These are phyloP conservation scores for Pulicaria dysenterica DNA, from an alignment of 129 eudicot species.

Conservation along the genomic window DNA sequence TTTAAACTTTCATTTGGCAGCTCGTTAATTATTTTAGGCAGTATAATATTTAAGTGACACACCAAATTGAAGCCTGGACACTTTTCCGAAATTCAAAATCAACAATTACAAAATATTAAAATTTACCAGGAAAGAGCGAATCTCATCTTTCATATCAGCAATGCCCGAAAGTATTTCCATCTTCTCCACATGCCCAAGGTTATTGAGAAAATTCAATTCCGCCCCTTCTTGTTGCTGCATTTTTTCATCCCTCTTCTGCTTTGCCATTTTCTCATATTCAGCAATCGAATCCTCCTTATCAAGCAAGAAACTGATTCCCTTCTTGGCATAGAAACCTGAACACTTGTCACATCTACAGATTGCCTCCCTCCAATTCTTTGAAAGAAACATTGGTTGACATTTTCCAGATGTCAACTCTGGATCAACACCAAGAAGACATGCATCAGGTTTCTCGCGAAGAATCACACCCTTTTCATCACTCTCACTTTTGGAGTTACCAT, in stretches of 20 bases:
- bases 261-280: slow-evolving; percentile 81
- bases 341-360: slow-evolving; percentile 79
- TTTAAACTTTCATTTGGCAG: background rate
- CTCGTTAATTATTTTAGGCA: background rate
- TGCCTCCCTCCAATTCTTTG: slow-evolving; percentile 77
- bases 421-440: slow-evolving; percentile 63
- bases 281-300: slow-evolving; percentile 89
- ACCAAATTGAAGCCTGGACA: too few species aligned
- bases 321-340: slow-evolving; percentile 55
- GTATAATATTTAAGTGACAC: too few species aligned
- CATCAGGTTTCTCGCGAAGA: slow-evolving; percentile 38
- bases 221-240: slow-evolving; percentile 70
- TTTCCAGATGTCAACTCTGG: slow-evolving; percentile 38
- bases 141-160: slow-evolving; percentile 86
- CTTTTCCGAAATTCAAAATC: too few species aligned
- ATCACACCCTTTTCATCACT: slow-evolving; percentile 20
- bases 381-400: slow-evolving; percentile 71
- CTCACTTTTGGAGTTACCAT: slow-evolving; percentile 24
- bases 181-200: slow-evolving; percentile 80
- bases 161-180: slow-evolving; percentile 86
- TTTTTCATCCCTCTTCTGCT: slow-evolving; percentile 75
- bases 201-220: slow-evolving; percentile 57
- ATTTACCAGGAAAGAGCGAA: slow-evolving; percentile 63
- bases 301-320: slow-evolving; percentile 64
- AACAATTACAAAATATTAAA: background rate